A percentile compares a stretch with the other conserved stretches of the same genome.
These are phyloP conservation scores for Phytophthora chlamydospora DNA, from an alignment of 352 stramenopile species.

Conservation along the genomic window DNA sequence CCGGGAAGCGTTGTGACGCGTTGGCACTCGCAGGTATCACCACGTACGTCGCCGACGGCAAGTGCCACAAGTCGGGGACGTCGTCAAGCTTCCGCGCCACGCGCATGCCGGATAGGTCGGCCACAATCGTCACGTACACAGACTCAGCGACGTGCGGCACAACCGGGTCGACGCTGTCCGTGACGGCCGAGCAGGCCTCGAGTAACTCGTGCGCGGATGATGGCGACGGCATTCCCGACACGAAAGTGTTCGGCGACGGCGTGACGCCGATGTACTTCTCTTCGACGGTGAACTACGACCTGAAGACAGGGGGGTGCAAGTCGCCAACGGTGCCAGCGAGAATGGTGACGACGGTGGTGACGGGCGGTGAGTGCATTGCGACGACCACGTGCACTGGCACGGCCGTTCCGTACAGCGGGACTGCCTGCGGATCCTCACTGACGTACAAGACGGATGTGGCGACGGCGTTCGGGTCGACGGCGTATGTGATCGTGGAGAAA, in stretches of 20 bases:
- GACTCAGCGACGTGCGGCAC: too few species aligned
- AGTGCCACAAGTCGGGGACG: too few species aligned
- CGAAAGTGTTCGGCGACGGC: conserved; percentile 7
- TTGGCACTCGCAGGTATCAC: too few species aligned
- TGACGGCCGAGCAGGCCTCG: background rate
- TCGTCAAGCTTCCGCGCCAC: background rate
- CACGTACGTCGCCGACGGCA: too few species aligned
- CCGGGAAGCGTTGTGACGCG: too few species aligned
- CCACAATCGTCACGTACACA: background rate
- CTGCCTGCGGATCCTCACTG: background rate
- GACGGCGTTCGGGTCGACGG: background rate
- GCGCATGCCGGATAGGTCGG: background rate
- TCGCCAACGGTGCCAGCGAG: background rate
- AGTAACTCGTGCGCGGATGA: conserved; percentile 1
- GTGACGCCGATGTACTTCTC: background rate
- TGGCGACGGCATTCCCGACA: conserved; percentile 8
- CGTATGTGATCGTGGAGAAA: conserved; percentile 20
- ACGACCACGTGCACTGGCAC: conserved; percentile 1
- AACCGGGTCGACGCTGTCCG: too few species aligned
- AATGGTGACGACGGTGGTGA: background rate
- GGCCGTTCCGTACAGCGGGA: background rate
- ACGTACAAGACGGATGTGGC: conserved; percentile 13
- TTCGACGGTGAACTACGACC: conserved; percentile 5
- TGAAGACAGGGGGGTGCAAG: background rate
- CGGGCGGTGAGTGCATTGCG: background rate